These are phyloP conservation scores for Neohortaea acidophila DNA, from an alignment of 495 filamentous ascomycete species.

Conservation along the genomic window DNA sequence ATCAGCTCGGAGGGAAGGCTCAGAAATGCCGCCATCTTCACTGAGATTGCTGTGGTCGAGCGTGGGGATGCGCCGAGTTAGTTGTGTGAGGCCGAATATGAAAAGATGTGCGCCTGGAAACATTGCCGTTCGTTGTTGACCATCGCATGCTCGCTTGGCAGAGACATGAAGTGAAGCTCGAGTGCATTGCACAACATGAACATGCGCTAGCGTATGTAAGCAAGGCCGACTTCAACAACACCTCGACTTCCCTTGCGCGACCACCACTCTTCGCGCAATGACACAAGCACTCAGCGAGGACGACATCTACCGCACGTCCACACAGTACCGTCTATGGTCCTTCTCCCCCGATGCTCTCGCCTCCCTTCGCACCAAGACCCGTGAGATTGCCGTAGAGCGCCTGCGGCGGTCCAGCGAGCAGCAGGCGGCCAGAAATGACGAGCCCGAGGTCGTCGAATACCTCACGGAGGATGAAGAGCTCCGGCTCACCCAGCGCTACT, in stretches of 20 bases:
- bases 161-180: too few relatives aligned
- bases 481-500: conserved; percentile 65
- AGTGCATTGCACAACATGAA: too few relatives aligned
- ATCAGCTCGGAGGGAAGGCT: conserved; percentile 15
- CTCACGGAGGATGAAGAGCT: conserved; percentile 67
- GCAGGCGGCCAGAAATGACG: conserved; percentile 8
- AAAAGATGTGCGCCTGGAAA: too few relatives aligned
- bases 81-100: too few relatives aligned
- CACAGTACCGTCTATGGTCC: conserved; percentile 87
- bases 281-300: conserved; percentile 53
- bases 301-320: conserved; percentile 75
- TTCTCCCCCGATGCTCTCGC: conserved; percentile 61
- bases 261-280: conserved; percentile 4
- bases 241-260: too few relatives aligned
- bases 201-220: too few relatives aligned
- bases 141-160: too few relatives aligned
- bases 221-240: too few relatives aligned
- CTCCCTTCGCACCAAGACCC: conserved; percentile 57
- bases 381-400: conserved; percentile 46
- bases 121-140: too few relatives aligned
- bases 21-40: too few relatives aligned
- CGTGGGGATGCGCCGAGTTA: too few relatives aligned
- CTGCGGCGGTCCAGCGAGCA: conserved; percentile 22
- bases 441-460: conserved; percentile 51
- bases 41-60: too few relatives aligned